Evolutionary conservation across 2,329 filamentous ascomycete species (phyloP), one percentile per base, ranked within the genome.

Genomic region (Aspergillus persii): DNA sequence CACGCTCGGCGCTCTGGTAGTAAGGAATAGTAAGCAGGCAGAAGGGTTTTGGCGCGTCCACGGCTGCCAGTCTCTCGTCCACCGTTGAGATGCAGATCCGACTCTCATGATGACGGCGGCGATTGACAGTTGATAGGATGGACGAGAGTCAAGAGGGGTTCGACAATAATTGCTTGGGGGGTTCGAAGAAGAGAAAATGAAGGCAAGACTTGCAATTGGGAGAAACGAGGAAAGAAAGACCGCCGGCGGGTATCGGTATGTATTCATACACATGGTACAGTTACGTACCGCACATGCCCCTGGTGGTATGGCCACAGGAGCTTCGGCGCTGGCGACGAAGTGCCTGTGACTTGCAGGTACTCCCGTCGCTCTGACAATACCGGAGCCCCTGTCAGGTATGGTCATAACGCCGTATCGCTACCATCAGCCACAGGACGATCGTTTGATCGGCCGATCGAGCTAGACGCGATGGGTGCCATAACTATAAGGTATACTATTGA

Each of bases 21-120:
- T 47, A 53, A 50, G 49, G 41, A 62, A 57, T 50, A 33, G 27
- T 47, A 53, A 50, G 49, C 48, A 62, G 62, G 62, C 62, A 63
- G 62, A 60, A 62, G 49, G 53, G 51, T 57, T 59, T 58, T 58
- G 36, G 36, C n/a, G 36, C 36, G 36, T 12, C 36, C 36, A 41
- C 15, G 36, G 36, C 36, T 41, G 36, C 36, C 36, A 41, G 36
- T 27, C 44, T 47, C 26, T 47, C 44, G 27, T 23, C 44, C 26
- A 11, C 44, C 44, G 44, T 47, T 8, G 44, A 47, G 44, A 23
- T 41, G 53, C 46, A 55, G 26, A 12, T 46, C 47, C 18, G 53
- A 41, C 29, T 29, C 33, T 54, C 18, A 39, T 8, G n/a, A 31
- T 36, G 5, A 39, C 33, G 7, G 31, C 36, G 9, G 12, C 47